Evolutionary conservation across 192 early-diverging fungal species (phyloP).

Genomic region (Gigaspora rosea): DNA sequence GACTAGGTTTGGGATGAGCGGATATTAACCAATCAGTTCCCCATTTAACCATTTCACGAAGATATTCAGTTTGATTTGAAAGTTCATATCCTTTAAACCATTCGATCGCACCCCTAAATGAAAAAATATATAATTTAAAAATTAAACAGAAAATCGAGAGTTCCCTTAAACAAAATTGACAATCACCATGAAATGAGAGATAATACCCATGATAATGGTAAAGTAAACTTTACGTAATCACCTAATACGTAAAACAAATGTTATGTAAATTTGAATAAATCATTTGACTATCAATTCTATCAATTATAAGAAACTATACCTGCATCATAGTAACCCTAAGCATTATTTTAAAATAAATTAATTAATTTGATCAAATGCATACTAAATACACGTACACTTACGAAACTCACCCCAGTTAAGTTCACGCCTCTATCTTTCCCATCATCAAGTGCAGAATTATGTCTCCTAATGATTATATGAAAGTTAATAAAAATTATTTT

Average conservation of each 20-base stretch:
- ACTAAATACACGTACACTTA: no score
- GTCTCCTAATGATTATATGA: no score
- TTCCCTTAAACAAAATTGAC: no score
- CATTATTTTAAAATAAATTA: no score
- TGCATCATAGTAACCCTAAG: conserved; percentile 49
- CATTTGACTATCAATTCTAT: no score
- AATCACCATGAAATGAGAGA: no score
- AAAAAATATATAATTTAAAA: conserved; percentile 37
- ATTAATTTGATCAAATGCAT: no score
- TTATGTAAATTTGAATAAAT: not conserved
- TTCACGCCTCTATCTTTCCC: no score
- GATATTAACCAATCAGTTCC: conserved; percentile 64
- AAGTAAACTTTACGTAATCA: conserved; percentile 63
- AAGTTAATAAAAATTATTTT: no score
- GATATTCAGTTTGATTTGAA: conserved; percentile 48
- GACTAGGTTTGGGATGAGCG: conserved; percentile 55
- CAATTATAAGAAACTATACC: not conserved
- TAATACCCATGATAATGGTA: conserved; percentile 49
- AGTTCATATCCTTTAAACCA: conserved; percentile 56
- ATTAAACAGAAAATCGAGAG: no score
- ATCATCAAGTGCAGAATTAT: no score
- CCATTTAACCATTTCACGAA: conserved; percentile 56
- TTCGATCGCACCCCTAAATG: conserved; percentile 57
- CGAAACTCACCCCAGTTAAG: no score
- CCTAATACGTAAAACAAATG: conserved; percentile 28